phyloP scores from a whole-genome alignment of 192 early-diverging fungal genomes.

The Funneliformis geosporum region DNA sequence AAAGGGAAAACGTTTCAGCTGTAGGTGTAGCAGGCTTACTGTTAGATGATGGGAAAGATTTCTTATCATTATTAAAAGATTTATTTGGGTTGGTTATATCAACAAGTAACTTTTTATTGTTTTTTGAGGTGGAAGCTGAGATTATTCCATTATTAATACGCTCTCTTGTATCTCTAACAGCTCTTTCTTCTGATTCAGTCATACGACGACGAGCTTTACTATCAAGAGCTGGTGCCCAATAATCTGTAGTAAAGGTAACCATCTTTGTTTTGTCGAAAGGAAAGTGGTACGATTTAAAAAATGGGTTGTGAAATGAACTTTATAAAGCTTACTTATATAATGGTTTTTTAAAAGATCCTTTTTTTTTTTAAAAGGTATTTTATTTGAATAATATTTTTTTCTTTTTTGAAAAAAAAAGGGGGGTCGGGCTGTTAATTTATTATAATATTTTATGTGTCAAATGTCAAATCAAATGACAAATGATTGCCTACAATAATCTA shows the following conservation, averaged over 20 bases:
- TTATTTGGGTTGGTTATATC: background rate
- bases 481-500: too few relatives aligned
- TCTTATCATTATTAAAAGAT: background rate
- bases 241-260: constrained; percentile 53
- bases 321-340: too few relatives aligned
- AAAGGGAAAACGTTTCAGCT: background rate
- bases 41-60: background rate
- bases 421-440: too few relatives aligned
- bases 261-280: constrained; percentile 23
- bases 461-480: too few relatives aligned
- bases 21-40: background rate
- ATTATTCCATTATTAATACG: background rate
- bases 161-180: constrained; percentile 4
- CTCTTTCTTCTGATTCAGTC: constrained; percentile 3
- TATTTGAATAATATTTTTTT: too few relatives aligned
- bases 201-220: constrained; percentile 44
- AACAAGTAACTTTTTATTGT: background rate
- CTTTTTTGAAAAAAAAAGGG: too few relatives aligned
- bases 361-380: too few relatives aligned
- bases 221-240: constrained; percentile 50
- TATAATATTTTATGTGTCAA: too few relatives aligned
- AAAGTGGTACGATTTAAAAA: too few relatives aligned
- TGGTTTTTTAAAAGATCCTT: too few relatives aligned
- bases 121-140: constrained; percentile 9
- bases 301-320: too few relatives aligned